Evolutionary conservation across 2,329 filamentous ascomycete species (phyloP).

Genomic region (Magnaporthiopsis poae): DNA sequence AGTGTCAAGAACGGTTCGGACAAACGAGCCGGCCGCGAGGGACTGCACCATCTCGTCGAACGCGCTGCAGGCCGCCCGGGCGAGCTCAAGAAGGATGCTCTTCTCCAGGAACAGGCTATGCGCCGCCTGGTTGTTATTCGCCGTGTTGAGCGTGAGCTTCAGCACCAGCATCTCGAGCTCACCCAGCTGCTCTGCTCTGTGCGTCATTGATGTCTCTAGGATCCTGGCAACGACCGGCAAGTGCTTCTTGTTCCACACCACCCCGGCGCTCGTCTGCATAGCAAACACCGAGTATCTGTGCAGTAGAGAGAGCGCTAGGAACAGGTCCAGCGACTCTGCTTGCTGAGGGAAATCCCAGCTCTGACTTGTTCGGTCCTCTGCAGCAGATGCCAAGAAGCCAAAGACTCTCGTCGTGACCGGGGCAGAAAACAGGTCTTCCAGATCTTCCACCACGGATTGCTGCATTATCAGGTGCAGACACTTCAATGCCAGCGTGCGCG

Average conservation of each 20-base stretch:
- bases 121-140: slow-evolving; percentile 65
- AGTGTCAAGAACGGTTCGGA: slow-evolving; percentile 50
- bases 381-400: slow-evolving; percentile 29
- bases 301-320: slow-evolving; percentile 37
- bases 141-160: slow-evolving; percentile 72
- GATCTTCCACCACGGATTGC: slow-evolving; percentile 35
- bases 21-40: slow-evolving; percentile 38
- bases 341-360: slow-evolving; percentile 27
- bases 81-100: slow-evolving; percentile 40
- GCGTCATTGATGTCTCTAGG: slow-evolving; percentile 29
- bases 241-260: slow-evolving; percentile 38
- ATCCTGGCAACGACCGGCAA: slow-evolving; percentile 42
- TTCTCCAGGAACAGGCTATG: slow-evolving; percentile 60
- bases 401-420: slow-evolving; percentile 41
- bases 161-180: slow-evolving; percentile 42
- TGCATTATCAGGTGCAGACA: slow-evolving; percentile 49
- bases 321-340: slow-evolving; percentile 29
- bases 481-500: slow-evolving; percentile 54
- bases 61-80: slow-evolving; percentile 39
- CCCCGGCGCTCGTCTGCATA: slow-evolving; percentile 32
- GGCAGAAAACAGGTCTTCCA: slow-evolving; percentile 40
- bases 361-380: slow-evolving; percentile 22
- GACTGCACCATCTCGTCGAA: slow-evolving; percentile 39
- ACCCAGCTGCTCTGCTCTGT: slow-evolving; percentile 26
- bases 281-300: slow-evolving; percentile 43